Conservation (phyloP, 1,284 basidiomycete species). For the Gyrodon tennesseensis region DNA sequence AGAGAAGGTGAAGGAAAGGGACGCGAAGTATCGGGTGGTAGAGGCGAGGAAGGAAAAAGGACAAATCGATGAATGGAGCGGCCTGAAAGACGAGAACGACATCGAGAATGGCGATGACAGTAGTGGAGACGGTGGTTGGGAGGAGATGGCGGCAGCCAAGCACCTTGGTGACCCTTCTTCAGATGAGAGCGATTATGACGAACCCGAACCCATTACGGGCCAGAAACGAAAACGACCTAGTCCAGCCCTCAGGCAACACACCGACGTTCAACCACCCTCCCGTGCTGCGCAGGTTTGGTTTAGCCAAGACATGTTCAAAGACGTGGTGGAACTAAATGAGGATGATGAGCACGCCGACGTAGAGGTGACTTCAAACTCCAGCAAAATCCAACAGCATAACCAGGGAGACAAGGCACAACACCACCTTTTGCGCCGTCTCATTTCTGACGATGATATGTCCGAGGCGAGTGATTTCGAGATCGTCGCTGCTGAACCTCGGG, state of each 20-base stretch:
- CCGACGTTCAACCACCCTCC: constrained; percentile 49
- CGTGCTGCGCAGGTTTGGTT: constrained; percentile 82
- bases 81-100: constrained; percentile 60
- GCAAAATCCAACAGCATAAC: constrained; percentile 37
- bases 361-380: constrained; percentile 29
- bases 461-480: constrained; percentile 34
- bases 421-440: constrained; percentile 1
- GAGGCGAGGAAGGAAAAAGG: constrained; percentile 78
- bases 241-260: constrained; percentile 46
- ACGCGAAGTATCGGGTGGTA: constrained; percentile 88
- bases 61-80: constrained; percentile 75
- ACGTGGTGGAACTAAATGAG: constrained; percentile 53
- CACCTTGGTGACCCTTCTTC: constrained; percentile 60
- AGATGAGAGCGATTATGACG: constrained; percentile 56
- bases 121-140: constrained; percentile 72
- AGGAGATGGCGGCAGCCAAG: constrained; percentile 66
- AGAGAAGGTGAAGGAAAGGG: constrained; percentile 77
- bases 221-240: constrained; percentile 52
- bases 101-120: constrained; percentile 52
- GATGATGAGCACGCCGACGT: constrained; percentile 46
- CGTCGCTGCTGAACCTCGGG: constrained; percentile 47
- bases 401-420: constrained; percentile 44
- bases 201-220: constrained; percentile 44
- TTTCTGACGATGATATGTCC: constrained; percentile 34
- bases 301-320: constrained; percentile 88